Evolutionary conservation across 2,329 filamentous ascomycete species (phyloP).

Genomic region (Zymoseptoria passerinii): DNA sequence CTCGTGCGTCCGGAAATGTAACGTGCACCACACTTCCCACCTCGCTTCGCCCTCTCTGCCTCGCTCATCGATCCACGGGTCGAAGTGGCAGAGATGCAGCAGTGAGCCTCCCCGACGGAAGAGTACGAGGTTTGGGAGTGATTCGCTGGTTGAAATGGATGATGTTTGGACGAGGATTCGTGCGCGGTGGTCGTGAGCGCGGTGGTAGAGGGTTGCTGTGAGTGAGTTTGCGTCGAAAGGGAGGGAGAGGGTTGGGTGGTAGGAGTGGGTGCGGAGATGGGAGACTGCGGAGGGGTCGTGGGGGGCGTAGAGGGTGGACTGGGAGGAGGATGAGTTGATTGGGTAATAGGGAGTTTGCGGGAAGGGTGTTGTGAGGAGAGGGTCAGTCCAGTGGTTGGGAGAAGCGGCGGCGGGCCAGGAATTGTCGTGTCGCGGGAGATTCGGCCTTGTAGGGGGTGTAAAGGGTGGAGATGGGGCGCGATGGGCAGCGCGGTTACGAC

Average conservation of each 20-base stretch:
- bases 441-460: background rate
- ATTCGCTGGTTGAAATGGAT: conserved; percentile 39
- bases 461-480: background rate
- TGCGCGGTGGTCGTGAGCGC: conserved; percentile 43
- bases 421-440: too few species aligned
- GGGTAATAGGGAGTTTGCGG: background rate
- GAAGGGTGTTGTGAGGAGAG: background rate
- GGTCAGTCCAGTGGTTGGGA: background rate
- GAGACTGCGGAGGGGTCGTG: background rate
- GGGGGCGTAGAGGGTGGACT: background rate
- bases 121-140: conserved; percentile 41
- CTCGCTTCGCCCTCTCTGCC: conserved; percentile 25
- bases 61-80: conserved; percentile 8
- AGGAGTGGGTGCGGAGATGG: conserved; percentile 29
- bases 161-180: conserved; percentile 44
- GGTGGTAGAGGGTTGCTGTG: conserved; percentile 35
- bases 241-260: conserved; percentile 34
- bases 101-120: conserved; percentile 32
- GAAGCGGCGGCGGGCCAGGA: background rate
- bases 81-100: conserved; percentile 32
- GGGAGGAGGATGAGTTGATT: background rate
- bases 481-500: background rate
- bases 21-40: conserved; percentile 44
- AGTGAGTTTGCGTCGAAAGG: conserved; percentile 42
- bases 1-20: conserved; percentile 49